Conservation (phyloP, 2,329 filamentous ascomycete species). For the Cercospora sojina region DNA sequence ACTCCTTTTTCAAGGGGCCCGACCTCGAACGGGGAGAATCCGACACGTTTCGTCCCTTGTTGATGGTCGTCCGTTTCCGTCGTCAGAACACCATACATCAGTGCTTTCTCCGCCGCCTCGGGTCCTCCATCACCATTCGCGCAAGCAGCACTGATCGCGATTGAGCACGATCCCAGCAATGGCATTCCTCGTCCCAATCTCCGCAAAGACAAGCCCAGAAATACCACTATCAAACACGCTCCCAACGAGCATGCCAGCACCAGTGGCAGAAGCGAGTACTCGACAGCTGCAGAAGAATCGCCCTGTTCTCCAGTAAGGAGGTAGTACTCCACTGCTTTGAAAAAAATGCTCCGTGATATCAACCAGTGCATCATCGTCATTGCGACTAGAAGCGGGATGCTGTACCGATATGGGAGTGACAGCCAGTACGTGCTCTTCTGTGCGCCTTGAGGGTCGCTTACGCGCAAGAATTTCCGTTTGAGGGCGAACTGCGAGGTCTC, state of each 20-base stretch:
- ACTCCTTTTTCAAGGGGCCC: background rate
- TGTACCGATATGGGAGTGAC: background rate
- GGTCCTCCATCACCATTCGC: background rate
- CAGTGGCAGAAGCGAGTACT: too few relatives aligned
- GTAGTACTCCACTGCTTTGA: background rate
- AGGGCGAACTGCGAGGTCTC: background rate
- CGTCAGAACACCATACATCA: background rate
- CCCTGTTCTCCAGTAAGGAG: background rate
- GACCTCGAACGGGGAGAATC: background rate
- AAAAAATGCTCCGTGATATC: background rate
- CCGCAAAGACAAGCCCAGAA: background rate
- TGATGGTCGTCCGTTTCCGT: background rate
- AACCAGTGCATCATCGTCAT: background rate
- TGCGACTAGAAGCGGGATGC: background rate
- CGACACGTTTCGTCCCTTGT: background rate
- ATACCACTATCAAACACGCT: background rate
- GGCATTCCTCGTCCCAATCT: background rate
- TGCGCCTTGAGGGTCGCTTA: background rate
- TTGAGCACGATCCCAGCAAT: background rate
- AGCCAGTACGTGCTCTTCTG: background rate
- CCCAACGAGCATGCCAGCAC: too few relatives aligned
- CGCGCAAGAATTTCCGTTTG: background rate
- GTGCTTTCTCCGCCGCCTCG: background rate
- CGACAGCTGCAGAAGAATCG: background rate
- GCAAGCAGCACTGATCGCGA: background rate